Evolutionary conservation across 768 basidiomycete species (phyloP), one percentile per base, ranked within the genome.

Genomic region (Collybiopsis luxurians): DNA sequence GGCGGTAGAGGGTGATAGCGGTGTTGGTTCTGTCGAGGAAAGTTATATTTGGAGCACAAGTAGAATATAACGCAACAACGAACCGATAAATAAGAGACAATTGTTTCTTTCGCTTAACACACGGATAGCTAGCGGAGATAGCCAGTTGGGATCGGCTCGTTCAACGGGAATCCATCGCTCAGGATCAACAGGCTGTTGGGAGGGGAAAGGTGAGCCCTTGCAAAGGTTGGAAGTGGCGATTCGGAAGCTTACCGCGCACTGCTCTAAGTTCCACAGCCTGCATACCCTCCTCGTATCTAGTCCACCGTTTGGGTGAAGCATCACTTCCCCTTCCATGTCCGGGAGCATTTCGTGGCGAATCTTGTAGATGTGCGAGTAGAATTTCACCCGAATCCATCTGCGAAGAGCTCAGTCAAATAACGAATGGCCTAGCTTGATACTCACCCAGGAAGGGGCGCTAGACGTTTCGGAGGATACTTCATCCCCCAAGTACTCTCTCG

Each of bases 321-420:
- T 17, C 15, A 53, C 53, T 0, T 53, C 53, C 21, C 42, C 53
- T n/a, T 53, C 53, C 53, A 53, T 53, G 17, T 53, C 53, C 1
- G 53, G 53, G 12, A 45, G 53, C 53, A 53, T 53, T 24, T 53
- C 53, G n/a, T 53, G 27, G 26, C 53, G 53, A n/a, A 53, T 45
- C 31, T 44, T 53, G 43, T 43, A 53, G 4, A 53, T 17, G 15
- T 45, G 39, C 11, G 53, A 53, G 27, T 53, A 53, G 27, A 53
- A 53, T 31, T 31, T 31, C 26, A 53, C 53, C 28, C 53, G 53
- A 15, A 53, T 53, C 39, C 42, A 53, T 45, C 40, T 53, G 27
- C 30, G 4, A 28, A 9, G 28, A 3, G 40, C 40, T 15, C 2
- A 13, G 36, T 15, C 12, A 28, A 28, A 2, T n/a, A 4, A 23